Evolutionary conservation across 2,329 filamentous ascomycete species (phyloP).

Genomic region (Ceratocystis lukuohia): DNA sequence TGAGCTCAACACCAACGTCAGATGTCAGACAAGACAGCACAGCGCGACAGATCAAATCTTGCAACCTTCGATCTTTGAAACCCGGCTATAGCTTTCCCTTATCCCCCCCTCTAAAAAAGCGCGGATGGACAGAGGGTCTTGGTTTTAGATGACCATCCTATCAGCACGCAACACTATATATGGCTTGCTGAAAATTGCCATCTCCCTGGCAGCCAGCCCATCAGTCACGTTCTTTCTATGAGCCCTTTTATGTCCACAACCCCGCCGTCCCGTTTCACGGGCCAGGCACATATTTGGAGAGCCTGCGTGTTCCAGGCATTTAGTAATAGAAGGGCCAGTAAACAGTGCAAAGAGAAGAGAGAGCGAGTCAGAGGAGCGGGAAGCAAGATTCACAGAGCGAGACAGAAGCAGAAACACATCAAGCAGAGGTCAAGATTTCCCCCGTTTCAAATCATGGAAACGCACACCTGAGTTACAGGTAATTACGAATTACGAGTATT

Average conservation of each 20-base stretch:
- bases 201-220: no score
- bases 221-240: neutral
- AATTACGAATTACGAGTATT: neutral
- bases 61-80: no score
- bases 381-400: neutral
- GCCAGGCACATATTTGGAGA: neutral
- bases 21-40: no score
- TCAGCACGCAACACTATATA: no score
- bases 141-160: no score
- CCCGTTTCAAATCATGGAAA: no score
- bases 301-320: neutral
- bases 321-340: neutral
- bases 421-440: neutral
- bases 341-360: neutral
- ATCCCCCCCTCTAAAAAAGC: no score
- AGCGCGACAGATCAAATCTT: no score
- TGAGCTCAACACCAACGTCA: no score
- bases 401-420: neutral
- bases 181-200: no score
- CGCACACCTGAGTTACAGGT: neutral
- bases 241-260: neutral
- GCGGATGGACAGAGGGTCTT: no score
- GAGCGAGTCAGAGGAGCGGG: neutral
- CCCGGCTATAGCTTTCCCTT: no score
- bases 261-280: neutral